Base-by-base conservation (phyloP, 192 early-diverging fungal genomes). In the Allomyces javanicus region DNA sequence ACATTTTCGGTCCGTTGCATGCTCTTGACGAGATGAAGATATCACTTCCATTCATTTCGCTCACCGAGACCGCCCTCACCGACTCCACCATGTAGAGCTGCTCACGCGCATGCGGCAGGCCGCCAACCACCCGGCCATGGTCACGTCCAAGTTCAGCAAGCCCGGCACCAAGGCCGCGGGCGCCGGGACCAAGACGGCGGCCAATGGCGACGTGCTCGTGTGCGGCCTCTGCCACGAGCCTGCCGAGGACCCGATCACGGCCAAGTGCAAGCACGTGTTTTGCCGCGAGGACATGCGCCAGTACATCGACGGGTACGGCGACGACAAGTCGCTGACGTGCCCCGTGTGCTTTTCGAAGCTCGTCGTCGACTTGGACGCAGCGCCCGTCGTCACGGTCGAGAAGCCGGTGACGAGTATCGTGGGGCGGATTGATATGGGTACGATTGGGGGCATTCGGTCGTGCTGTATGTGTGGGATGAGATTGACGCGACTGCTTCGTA, bases 211-310 rank as follows among this genome's bases (percentile, higher is more conserved):
- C 24, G 85, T 84, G 19, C 76, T 92, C 1, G 89, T 96, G 11
- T 96, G 93, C 64, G 81, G 80, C 1, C 75, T 96, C 5, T 96
- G 93, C 73, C 82, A 83, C 63, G 93, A 94, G 66, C 86, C 89
- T 70, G 85, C 86, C 27, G 86, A 94, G 71, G 91, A 96, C 72
- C 79, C 93, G 0, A 84, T 96, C 65, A 63, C 86, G 19, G 77
- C 84, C 44, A 82, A 81, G 64, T 96, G 93, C 79, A 86, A 88
- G 65, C 93, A 96, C 65, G 78, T 89, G 24, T 96, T 96, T 71
- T 96, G 93, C 71, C 83, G 93, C 24, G 83, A 86, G 66, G 92
- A 92, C 72, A 83, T 81, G 10, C 73, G 79, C 12, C 76, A 82
- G 68, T 80, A 74, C 24, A 65, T 61, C 3, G 58, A 67, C n/a